Evolutionary conservation across 1,139 yeast genomes (phyloP), one percentile per base, ranked within the genome.

Genomic region (Tardiomyces blankii): DNA sequence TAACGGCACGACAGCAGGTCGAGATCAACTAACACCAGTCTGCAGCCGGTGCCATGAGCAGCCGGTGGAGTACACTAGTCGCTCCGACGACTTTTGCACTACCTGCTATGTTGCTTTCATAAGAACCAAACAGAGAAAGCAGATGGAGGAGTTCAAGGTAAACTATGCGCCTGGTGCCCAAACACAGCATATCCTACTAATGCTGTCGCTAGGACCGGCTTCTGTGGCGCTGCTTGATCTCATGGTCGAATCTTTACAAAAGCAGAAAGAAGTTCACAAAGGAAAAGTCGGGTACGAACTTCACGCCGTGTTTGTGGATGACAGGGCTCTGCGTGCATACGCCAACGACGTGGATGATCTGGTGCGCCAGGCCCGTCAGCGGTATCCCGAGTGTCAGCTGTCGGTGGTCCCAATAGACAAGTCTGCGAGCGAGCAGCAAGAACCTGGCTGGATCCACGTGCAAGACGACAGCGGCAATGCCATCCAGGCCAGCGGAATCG

Each of bases 71-170:
- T 62, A 81, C 6, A 58, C 68, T 0, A 74, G 89, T 2, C 67
- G 96, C 52, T 82, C 82, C 53, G 95, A 87, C 58, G 61, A 44
- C 8, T 56, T 52, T 38, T 59, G 62, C 46, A 61, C 69, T 41
- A 58, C 58, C n/a, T 89, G 97, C 61, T 88, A 86, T 54, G 60
- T 75, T 27, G 69, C 80, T 49, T 88, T 86, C 56, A 70, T 88
- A 35, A 72, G 83, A 50, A 81, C 87, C 25, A 88, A 87, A 60
- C 89, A 85, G 62, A 71, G 95, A 51, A 83, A 82, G 58, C 82
- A 74, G 58, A 79, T 89, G 86, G 89, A 83, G 25, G 75, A 71
- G 46, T 86, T 75, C 64, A 83, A 84, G 57, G 88, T 82, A 27
- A 75, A 78, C 55, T 85, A 58, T 45, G 51, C 48, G 33, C 47